Percentiles rank a stretch among this genome's conserved stretches.
phyloP scores from a whole-genome alignment of 2,329 filamentous ascomycete species.

The Pyricularia sp. region DNA sequence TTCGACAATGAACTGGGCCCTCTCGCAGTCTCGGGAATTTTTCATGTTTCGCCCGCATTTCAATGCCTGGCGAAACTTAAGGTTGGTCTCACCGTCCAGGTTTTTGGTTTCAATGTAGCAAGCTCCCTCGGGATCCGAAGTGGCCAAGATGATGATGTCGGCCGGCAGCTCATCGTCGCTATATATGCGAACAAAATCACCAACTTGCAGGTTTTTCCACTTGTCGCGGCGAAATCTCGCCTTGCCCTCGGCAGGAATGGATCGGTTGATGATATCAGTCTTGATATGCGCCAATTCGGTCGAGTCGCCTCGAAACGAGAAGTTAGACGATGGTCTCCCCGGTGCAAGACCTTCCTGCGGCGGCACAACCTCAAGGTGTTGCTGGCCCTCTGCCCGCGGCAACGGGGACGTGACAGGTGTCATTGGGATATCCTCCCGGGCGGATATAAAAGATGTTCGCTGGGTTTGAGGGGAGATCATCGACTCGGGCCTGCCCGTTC shows the following conservation, averaged over 20 bases:
- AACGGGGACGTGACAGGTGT: constrained; percentile 80
- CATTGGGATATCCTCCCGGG: constrained; percentile 75
- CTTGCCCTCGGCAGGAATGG: constrained; percentile 49
- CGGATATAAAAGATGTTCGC: constrained; percentile 38
- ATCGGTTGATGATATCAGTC: constrained; percentile 57
- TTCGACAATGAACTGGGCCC: constrained; percentile 73
- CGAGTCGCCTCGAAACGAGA: constrained; percentile 24
- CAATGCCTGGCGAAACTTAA: constrained; percentile 87
- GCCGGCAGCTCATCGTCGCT: constrained; percentile 93
- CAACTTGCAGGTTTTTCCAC: constrained; percentile 92
- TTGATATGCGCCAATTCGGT: constrained; percentile 29
- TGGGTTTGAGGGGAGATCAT: constrained; percentile 36
- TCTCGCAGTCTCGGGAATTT: constrained; percentile 86
- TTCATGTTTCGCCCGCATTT: constrained; percentile 71
- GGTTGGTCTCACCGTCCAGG: constrained; percentile 90
- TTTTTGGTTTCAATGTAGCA: constrained; percentile 99
- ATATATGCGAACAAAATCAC: constrained; percentile 92
- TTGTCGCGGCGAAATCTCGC: constrained; percentile 83
- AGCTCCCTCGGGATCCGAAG: constrained; percentile 83
- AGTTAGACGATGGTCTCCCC: constrained; percentile 17
- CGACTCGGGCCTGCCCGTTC: constrained; percentile 35
- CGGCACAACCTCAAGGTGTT: constrained; percentile 23
- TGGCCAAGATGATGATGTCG: constrained; percentile 83
- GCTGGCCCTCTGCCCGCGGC: constrained; percentile 26
- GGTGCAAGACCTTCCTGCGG: constrained; percentile 21